Base-by-base conservation (phyloP, 2,329 filamentous ascomycete genomes). In the Elsinoe fawcettii region DNA sequence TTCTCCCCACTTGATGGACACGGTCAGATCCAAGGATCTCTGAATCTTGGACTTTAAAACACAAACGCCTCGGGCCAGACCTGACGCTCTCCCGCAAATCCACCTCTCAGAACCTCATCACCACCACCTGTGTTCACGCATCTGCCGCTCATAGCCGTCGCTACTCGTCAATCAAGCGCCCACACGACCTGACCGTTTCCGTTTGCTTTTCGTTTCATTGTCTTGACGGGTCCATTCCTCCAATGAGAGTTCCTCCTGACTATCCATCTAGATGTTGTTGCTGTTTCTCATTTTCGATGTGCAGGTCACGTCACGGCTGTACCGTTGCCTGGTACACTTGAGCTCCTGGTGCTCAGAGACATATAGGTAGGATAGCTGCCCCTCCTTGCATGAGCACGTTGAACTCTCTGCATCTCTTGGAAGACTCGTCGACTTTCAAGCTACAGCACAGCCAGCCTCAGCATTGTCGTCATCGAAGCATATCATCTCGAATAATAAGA, bases 121-220 rank as follows among this genome's bases (percentile, higher is more conserved):
- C 49, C 30, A 25, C 49, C 25, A 23, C 30, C 16, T 37, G 25
- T 20, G 25, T 36, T 39, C 27, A 37, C 51, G n/a, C 30, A 25
- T 55, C 36, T 55, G 53, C 53, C 53, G 53, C 37, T 25, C 53
- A 23, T 55, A 55, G 53, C 53, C 53, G 53, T 55, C 53, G 22
- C 36, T 43, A 30, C 12, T 55, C 16, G 34, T 37, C 30, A 53
- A 36, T 39, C 49, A 39, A 53, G 49, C 36, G 34, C 37, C 39
- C 53, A 55, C 53, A 55, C 53, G 53, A 55, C 53, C 36, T 39
- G 36, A 6, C 36, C 53, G 53, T 55, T 55, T 55, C 53, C 53
- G 53, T 55, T 55, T 55, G 32, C 53, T 55, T 55, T 55, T 55
- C 53, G 53, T 55, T 53, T 18, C 14, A 43, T 9, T 55, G 53